Evolutionary conservation across 192 early-diverging fungal species (phyloP).

Genomic region (Coemansia pectinata): DNA sequence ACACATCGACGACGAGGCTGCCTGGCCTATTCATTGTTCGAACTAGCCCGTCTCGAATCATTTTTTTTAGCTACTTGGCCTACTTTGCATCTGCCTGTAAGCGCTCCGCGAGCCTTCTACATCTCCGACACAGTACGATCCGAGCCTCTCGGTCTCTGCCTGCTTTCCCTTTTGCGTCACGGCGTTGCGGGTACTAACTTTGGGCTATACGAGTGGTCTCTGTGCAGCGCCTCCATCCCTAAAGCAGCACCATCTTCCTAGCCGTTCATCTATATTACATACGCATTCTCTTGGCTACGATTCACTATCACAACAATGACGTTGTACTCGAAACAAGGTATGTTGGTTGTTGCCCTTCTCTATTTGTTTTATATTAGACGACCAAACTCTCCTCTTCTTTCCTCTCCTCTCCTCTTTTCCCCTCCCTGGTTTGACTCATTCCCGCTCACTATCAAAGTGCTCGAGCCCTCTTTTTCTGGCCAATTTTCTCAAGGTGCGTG

Average conservation of each 20-base stretch:
- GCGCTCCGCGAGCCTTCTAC: background rate
- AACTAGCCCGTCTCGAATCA: background rate
- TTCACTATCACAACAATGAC: conserved; percentile 22
- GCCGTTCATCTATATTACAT: conserved; percentile 2
- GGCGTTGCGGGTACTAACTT: background rate
- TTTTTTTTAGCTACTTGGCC: background rate
- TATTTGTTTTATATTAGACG: background rate
- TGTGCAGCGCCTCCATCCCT: background rate
- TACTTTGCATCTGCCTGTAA: background rate
- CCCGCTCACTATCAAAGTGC: background rate
- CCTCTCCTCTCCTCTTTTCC: background rate
- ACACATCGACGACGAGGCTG: background rate
- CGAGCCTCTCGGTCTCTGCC: background rate
- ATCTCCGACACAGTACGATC: background rate
- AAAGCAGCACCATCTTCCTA: background rate
- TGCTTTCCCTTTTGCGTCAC: background rate
- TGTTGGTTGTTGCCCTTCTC: background rate
- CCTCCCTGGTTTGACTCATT: background rate
- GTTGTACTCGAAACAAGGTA: conserved; percentile 50
- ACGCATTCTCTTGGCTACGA: conserved; percentile 1
- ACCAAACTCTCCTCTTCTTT: background rate
- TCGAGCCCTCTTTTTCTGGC: background rate
- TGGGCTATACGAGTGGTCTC: background rate
- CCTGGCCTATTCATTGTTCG: background rate
- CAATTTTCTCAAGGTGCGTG: background rate